Conservation (phyloP, 805 yeast genomes). For the Teunomyces kruisii region DNA sequence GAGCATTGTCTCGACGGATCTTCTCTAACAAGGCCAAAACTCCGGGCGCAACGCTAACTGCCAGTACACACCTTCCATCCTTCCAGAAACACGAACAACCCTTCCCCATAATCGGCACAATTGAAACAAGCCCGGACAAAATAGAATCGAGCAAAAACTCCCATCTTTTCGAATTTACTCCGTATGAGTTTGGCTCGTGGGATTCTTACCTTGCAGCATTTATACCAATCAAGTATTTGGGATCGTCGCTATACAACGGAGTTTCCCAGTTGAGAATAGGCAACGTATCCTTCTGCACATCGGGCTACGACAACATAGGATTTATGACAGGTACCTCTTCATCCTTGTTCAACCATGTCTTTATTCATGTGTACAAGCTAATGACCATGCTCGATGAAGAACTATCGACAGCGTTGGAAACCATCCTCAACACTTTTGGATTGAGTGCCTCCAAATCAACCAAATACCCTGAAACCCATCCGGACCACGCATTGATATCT, state of each 20-base stretch:
- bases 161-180: slow-evolving; percentile 57
- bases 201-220: slow-evolving; percentile 48
- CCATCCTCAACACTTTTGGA: slow-evolving; percentile 45
- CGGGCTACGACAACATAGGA: slow-evolving; percentile 58
- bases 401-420: slow-evolving; percentile 32
- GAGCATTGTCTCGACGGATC: slow-evolving; percentile 52
- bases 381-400: slow-evolving; percentile 32
- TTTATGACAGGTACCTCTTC: slow-evolving; percentile 66
- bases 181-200: slow-evolving; percentile 72
- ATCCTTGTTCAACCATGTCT: slow-evolving; percentile 56
- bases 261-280: slow-evolving; percentile 25
- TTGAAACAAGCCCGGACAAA: slow-evolving; percentile 37
- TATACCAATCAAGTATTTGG: slow-evolving; percentile 51
- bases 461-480: slow-evolving; percentile 36
- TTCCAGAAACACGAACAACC: slow-evolving; percentile 44
- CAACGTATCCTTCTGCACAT: slow-evolving; percentile 39
- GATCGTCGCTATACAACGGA: slow-evolving; percentile 49
- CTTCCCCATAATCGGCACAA: slow-evolving; percentile 48
- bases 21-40: slow-evolving; percentile 36
- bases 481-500: slow-evolving; percentile 59
- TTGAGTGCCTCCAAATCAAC: slow-evolving; percentile 27
- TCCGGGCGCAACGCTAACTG: slow-evolving; percentile 39
- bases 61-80: slow-evolving; percentile 29
- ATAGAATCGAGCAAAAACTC: slow-evolving; percentile 33
- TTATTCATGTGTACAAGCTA: slow-evolving; percentile 47